Percentiles rank a stretch among this genome's conserved stretches.
Conservation (phyloP, 257 asterid genomes). For the Catharanthus roseus region DNA sequence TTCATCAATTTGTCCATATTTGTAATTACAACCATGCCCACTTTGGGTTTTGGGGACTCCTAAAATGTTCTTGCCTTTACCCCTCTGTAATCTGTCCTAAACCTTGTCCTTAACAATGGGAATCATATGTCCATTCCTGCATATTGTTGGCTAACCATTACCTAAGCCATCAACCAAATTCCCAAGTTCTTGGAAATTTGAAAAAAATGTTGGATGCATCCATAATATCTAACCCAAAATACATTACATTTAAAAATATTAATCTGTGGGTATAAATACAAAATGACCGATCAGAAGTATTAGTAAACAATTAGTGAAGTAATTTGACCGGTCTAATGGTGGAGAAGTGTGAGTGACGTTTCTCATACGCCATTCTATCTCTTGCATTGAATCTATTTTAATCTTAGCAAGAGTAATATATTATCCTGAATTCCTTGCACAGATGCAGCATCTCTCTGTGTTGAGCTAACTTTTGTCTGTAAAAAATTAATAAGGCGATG, state of each 20-base stretch:
- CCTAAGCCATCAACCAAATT: neutral
- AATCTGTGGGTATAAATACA: no score
- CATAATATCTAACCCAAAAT: neutral
- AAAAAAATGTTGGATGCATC: neutral
- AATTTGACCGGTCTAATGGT: conserved; percentile 18
- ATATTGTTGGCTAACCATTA: conserved; percentile 8
- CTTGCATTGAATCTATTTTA: neutral
- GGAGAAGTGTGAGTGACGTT: conserved; percentile 32
- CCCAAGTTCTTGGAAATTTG: neutral
- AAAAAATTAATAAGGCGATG: neutral
- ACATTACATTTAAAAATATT: no score
- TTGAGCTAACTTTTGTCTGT: neutral
- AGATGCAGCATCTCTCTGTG: neutral
- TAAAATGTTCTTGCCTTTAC: neutral
- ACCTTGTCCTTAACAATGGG: conserved; percentile 11
- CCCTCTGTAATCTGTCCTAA: conserved; percentile 19
- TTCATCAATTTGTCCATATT: conserved; percentile 3
- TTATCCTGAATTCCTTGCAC: neutral
- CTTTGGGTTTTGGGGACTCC: no score
- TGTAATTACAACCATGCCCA: neutral
- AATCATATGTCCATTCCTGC: no score
- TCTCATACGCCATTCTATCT: conserved; percentile 28
- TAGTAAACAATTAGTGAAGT: no score
- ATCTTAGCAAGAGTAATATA: neutral
- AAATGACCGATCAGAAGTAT: no score